Evolutionary conservation across 2,329 filamentous ascomycete genomes (phyloP).

Genomic region (Pseudogymnoascus sp.): DNA sequence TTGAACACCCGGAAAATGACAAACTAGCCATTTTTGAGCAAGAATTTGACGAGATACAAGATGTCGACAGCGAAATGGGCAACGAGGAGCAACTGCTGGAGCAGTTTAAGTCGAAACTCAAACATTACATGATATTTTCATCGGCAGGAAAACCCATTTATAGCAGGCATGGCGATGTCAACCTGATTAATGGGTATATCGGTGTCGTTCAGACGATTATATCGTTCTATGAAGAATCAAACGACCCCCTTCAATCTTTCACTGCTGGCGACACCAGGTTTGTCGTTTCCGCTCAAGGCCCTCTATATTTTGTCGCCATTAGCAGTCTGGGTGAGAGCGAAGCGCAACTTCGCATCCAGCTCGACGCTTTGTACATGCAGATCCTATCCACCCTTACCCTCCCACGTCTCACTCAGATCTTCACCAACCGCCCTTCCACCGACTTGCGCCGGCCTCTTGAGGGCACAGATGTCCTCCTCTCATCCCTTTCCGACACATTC

Average conservation of each 20-base stretch:
- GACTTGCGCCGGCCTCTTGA: slow-evolving; percentile 84
- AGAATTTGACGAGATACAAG: slow-evolving; percentile 72
- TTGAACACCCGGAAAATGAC: slow-evolving; percentile 39
- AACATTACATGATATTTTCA: slow-evolving; percentile 94
- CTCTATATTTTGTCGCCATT: slow-evolving; percentile 87
- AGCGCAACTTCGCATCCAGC: slow-evolving; percentile 73
- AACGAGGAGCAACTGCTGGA: slow-evolving; percentile 51
- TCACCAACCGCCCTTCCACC: slow-evolving; percentile 83
- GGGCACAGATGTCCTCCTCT: slow-evolving; percentile 84
- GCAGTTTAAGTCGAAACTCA: slow-evolving; percentile 85
- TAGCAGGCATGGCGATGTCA: slow-evolving; percentile 86
- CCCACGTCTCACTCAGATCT: slow-evolving; percentile 77
- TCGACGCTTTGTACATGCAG: slow-evolving; percentile 96
- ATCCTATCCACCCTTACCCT: slow-evolving; percentile 92
- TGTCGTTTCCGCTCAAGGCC: slow-evolving; percentile 75
- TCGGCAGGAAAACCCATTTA: slow-evolving; percentile 96
- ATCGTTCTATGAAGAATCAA: slow-evolving; percentile 81
- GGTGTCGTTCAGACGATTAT: slow-evolving; percentile 96
- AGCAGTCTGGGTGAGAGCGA: slow-evolving; percentile 91
- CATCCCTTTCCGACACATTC: slow-evolving; percentile 88
- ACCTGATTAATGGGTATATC: slow-evolving; percentile 86
- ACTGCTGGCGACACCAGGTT: slow-evolving; percentile 82
- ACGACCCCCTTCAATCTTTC: slow-evolving; percentile 74
- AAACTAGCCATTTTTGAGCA: slow-evolving; percentile 59
- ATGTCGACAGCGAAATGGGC: slow-evolving; percentile 43